Evolutionary conservation across 139 green algal species (phyloP), one percentile per base, ranked within the genome.

Genomic region (Tetratostichococcus sp.): DNA sequence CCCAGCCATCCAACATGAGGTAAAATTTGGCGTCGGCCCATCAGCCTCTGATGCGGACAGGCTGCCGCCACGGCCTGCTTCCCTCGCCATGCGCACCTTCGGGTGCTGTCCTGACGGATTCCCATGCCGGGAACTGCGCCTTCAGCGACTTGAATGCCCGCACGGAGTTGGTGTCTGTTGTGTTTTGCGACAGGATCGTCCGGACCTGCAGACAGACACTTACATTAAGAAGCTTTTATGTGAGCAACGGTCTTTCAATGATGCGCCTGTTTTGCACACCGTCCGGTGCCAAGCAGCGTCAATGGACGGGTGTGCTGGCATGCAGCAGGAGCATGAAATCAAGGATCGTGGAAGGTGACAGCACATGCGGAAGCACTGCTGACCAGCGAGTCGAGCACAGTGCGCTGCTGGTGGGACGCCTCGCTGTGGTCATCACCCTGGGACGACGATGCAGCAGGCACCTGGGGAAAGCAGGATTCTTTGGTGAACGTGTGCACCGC

Each of bases 111-210:
- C 58, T 43, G 43, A 88, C 83, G 69, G 43, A 32, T 21, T 80
- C 72, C 81, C 85, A 80, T 35, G 30, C 69, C 23, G 74, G 70
- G 71, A 92, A 90, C 6, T n/a, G 43, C 30, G 59, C 31, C 70
- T 89, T 88, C 1, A 88, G 70, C 16, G 69, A 74, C 1, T 26
- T 57, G 79, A 88, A 88, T 0, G 77, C 75, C 30, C 74, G 58
- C 11, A 35, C 50, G 0, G 73, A 83, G 23, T 74, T 88, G 30
- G 59, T 69, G 67, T 88, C 83, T 11, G 83, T 90, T 21, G 85
- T 90, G 74, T 91, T 91, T 34, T 91, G 86, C 2, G 71, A 80
- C 23, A 90, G 43, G 11, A 90, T 84, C 0, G 84, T 90, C 35
- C 84, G 73, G 5, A 90, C 79, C 71, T 77, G 34, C 26, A 65